These are phyloP conservation scores for Murraya koenigii DNA, from an alignment of 345 rosid genomes.

Conservation along the genomic window DNA sequence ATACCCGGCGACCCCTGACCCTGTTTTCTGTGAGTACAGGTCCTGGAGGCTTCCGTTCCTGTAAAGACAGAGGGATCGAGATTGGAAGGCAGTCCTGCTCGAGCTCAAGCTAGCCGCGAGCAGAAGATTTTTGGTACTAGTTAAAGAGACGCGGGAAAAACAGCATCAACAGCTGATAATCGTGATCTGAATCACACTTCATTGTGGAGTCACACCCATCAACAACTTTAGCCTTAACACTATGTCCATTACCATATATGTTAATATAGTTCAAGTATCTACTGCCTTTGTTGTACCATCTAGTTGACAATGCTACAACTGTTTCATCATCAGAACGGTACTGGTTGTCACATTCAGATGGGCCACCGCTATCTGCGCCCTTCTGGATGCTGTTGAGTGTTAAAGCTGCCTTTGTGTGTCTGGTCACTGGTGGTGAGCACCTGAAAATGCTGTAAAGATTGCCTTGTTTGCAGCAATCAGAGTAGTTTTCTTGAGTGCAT, in stretches of 20 bases:
- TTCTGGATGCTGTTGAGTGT: conserved; percentile 13
- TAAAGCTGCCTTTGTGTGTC: conserved; percentile 13
- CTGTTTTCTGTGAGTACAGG: too few relatives aligned
- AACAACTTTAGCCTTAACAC: conserved; percentile 10
- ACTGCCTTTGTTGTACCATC: conserved; percentile 24
- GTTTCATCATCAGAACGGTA: neutral
- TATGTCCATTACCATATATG: conserved; percentile 16
- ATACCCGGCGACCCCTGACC: too few relatives aligned
- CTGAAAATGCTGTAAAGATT: conserved; percentile 6
- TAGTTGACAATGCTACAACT: conserved; percentile 27
- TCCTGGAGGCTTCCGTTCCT: too few relatives aligned
- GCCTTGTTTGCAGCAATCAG: conserved; percentile 18
- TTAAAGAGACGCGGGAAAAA: too few relatives aligned
- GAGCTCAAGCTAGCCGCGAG: too few relatives aligned
- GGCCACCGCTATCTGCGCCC: conserved; percentile 14
- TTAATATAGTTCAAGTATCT: conserved; percentile 13
- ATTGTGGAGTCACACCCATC: too few relatives aligned
- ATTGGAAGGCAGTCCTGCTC: too few relatives aligned
- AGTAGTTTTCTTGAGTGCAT: neutral
- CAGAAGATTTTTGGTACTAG: too few relatives aligned
- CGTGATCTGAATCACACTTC: too few relatives aligned
- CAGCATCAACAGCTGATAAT: too few relatives aligned
- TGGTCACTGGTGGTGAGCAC: conserved; percentile 13
- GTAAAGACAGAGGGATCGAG: too few relatives aligned
- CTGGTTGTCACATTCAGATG: neutral